A percentile compares a stretch with the other conserved stretches of the same genome.
Conservation (phyloP, 2,329 filamentous ascomycete genomes). For the Domatiomyces catenatus region DNA sequence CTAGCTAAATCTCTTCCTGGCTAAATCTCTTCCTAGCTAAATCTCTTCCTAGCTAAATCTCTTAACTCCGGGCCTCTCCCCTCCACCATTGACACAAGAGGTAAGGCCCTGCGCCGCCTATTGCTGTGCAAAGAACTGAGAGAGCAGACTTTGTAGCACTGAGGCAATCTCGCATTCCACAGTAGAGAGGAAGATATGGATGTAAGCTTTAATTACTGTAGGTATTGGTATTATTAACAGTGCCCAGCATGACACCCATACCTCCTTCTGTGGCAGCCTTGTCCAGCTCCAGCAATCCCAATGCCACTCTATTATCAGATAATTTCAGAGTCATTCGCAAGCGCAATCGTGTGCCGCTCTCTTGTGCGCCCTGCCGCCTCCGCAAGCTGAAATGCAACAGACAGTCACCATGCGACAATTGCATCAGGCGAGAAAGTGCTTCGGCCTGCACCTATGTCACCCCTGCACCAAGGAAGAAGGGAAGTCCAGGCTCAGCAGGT, state of each 20-base stretch:
- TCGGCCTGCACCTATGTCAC: conserved; percentile 73
- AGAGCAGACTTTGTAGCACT: background rate
- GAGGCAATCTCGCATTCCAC: too few relatives aligned
- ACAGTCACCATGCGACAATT: conserved; percentile 82
- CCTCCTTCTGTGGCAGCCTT: conserved; percentile 67
- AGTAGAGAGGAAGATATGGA: background rate
- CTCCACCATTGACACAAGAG: background rate
- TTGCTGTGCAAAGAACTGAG: background rate
- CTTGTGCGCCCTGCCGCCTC: conserved; percentile 78
- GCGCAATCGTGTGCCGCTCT: conserved; percentile 79
- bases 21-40: too few relatives aligned
- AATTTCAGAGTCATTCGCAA: conserved; percentile 81
- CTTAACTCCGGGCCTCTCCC: background rate
- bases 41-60: background rate
- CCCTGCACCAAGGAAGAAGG: conserved; percentile 57
- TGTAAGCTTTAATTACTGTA: background rate
- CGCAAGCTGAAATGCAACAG: conserved; percentile 95
- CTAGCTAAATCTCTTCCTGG: too few relatives aligned
- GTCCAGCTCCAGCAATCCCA: conserved; percentile 32
- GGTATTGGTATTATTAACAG: background rate
- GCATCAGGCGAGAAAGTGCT: conserved; percentile 71
- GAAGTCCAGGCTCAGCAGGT: conserved; percentile 36
- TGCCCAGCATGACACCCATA: conserved; percentile 55
- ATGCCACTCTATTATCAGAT: conserved; percentile 52
- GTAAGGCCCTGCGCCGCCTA: background rate